Conservation (phyloP, 805 yeast species). For the Saccharomyces jurei region DNA sequence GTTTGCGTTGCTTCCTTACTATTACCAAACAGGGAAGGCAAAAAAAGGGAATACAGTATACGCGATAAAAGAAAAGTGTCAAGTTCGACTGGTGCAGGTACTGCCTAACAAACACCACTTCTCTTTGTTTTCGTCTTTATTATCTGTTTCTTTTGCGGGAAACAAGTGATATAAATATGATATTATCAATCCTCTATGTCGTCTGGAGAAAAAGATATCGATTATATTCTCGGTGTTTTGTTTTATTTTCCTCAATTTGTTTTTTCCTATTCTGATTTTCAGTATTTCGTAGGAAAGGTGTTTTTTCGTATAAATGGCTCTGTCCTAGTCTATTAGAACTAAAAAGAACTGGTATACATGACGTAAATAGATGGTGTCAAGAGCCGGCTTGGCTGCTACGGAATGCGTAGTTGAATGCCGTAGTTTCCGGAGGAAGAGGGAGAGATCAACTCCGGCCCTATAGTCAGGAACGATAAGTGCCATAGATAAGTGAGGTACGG, state of each 20-base stretch:
- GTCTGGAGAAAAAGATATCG: not conserved
- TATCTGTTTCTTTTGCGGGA: not conserved
- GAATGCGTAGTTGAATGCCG: not conserved
- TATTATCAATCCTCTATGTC: not conserved
- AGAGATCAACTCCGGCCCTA: not conserved
- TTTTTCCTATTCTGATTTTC: not conserved
- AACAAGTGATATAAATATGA: not conserved
- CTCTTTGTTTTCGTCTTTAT: not conserved
- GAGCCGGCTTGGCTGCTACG: not conserved
- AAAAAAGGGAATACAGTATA: not conserved
- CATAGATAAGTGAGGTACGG: not conserved
- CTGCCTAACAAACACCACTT: not conserved
- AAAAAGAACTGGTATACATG: not conserved
- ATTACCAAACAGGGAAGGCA: not conserved
- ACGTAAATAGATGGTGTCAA: not conserved
- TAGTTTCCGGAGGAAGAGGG: not conserved
- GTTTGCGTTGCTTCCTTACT: not conserved
- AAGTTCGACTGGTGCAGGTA: not conserved
- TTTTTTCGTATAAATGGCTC: not conserved
- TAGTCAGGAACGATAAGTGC: not conserved
- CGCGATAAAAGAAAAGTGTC: not conserved
- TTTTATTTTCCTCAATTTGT: not conserved
- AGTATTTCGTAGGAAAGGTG: not conserved
- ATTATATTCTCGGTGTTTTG: not conserved
- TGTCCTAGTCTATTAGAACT: not conserved